These are phyloP conservation scores for Fusarium sp. DNA, from an alignment of 2,329 filamentous ascomycete species.

Conservation along the genomic window DNA sequence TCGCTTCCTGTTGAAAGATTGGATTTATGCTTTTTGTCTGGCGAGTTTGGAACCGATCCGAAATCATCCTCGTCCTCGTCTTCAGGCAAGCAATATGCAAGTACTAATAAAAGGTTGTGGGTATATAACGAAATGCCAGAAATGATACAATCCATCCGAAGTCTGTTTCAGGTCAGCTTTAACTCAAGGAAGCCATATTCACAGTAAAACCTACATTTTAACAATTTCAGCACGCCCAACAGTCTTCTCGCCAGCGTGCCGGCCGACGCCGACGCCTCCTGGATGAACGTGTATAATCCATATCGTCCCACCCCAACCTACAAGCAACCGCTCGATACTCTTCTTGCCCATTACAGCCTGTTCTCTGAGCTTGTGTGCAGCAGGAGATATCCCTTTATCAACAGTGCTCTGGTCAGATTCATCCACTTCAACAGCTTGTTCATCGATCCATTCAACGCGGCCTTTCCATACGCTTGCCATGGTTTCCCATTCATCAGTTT, in stretches of 20 bases:
- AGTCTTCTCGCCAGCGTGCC: slow-evolving; percentile 73
- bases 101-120: slow-evolving; percentile 86
- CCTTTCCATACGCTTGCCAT: slow-evolving; percentile 98
- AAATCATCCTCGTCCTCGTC: slow-evolving; percentile 58
- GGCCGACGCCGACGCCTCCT: slow-evolving; percentile 72
- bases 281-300: slow-evolving; percentile 95
- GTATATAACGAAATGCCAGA: slow-evolving; percentile 98
- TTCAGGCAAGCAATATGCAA: slow-evolving; percentile 86
- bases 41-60: slow-evolving; percentile 28
- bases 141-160: slow-evolving; percentile 97
- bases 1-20: slow-evolving; percentile 60
- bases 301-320: slow-evolving; percentile 95
- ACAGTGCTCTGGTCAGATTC: slow-evolving; percentile 58
- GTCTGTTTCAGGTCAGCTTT: slow-evolving; percentile 60
- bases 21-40: slow-evolving; percentile 51
- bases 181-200: slow-evolving; percentile 65
- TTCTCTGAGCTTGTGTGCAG: slow-evolving; percentile 58
- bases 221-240: slow-evolving; percentile 88
- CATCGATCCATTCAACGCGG: slow-evolving; percentile 91
- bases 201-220: slow-evolving; percentile 76
- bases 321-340: slow-evolving; percentile 79
- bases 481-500: slow-evolving; percentile 88
- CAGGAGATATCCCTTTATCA: slow-evolving; percentile 53
- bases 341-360: slow-evolving; percentile 58
- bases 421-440: slow-evolving; percentile 78